phyloP scores from a whole-genome alignment of 805 yeast genomes.

The Maudiozyma saulgeensis region DNA sequence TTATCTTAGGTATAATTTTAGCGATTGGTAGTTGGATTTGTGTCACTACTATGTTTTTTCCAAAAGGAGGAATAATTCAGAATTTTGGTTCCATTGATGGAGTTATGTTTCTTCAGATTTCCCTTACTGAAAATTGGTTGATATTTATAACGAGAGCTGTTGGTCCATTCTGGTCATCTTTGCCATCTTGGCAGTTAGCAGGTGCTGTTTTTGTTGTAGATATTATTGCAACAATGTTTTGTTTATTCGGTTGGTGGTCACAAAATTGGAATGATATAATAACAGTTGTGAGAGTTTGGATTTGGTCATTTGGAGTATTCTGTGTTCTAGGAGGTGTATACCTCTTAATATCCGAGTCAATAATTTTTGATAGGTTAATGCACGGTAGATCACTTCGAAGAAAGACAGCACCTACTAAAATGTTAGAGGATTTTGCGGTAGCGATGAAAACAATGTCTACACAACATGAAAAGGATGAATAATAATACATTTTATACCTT shows the following conservation, averaged over 20 bases:
- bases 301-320: conserved; percentile 95
- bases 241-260: conserved; percentile 95
- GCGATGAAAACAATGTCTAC: conserved; percentile 85
- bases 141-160: conserved; percentile 93
- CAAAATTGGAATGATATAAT: conserved; percentile 96
- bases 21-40: conserved; percentile 93
- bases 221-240: conserved; percentile 83
- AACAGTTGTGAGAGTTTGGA: conserved; percentile 87
- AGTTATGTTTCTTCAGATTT: conserved; percentile 85
- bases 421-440: conserved; percentile 72
- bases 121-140: conserved; percentile 94
- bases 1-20: conserved; percentile 72
- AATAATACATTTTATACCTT: no score
- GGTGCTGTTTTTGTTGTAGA: conserved; percentile 90
- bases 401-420: conserved; percentile 43
- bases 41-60: conserved; percentile 84
- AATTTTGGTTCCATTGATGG: conserved; percentile 93
- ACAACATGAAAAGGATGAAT: conserved; percentile 48
- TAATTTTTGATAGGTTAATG: conserved; percentile 71
- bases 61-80: conserved; percentile 89
- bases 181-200: conserved; percentile 92
- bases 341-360: conserved; percentile 81
- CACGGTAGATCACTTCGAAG: conserved; percentile 66
- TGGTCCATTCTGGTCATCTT: conserved; percentile 97
- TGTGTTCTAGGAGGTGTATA: conserved; percentile 93